Base-by-base conservation (phyloP, 163 green algal species). In the Chlorella variabilis region DNA sequence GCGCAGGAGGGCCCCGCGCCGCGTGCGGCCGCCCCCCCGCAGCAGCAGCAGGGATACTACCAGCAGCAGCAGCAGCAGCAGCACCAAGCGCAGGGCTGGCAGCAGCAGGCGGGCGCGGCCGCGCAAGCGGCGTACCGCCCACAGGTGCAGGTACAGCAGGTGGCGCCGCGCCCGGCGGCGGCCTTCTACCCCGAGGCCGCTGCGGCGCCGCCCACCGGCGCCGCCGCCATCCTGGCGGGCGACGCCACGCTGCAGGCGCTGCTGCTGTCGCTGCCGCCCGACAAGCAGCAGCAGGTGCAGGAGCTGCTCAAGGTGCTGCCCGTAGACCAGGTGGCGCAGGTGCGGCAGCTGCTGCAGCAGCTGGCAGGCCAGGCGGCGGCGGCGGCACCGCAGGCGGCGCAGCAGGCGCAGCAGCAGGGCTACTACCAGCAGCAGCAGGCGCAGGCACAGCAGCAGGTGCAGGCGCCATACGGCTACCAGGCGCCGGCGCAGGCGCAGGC, bases 201-300 rank as follows among this genome's bases (percentile, higher is more conserved):
- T 36, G 59, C 59, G 15, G 29, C 29, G 59, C 29, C 3, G 59
- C 59, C 6, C 29, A 15, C 20, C 33, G 63, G 1, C 27, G 65
- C 65, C 18, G 65, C 65, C 34, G 65, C 25, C 4, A 20, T 31
- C 23, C 38, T 73, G 25, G 36, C 36, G 7, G 38, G 34, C 38
- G 65, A 73, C 38, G 38, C 65, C 9, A 38, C 38, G 5, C 41
- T 73, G 20, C 65, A 58, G 21, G 38, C 34, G 65, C 38, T 73
- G 21, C 20, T 73, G 65, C 2, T 25, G 65, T 15, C 25, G 23
- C 27, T 73, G 51, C 54, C 71, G 2, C 8, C 54, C 7, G 71
- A 79, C 36, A 68, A 79, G 71, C 49, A 67, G 51, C 33, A 34
- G 34, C 71, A 78, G 71, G 71, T 78, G 71, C 6, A 49, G 49